Percentiles rank a stretch among this genome's conserved stretches.
phyloP scores from a whole-genome alignment of 176 grass and related monocot species.

The Zoysia japonica region DNA sequence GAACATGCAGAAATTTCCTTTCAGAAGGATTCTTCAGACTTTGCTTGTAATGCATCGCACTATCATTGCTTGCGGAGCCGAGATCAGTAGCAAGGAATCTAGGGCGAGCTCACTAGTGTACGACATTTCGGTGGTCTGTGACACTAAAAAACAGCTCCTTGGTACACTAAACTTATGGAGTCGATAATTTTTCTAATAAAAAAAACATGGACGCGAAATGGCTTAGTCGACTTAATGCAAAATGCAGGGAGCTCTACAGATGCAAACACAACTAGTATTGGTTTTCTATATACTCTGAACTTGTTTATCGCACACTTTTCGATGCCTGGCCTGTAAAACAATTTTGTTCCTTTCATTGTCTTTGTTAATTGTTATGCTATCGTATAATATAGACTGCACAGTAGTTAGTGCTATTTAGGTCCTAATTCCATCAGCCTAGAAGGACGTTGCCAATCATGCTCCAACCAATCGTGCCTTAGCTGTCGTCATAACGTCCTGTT shows the following conservation, averaged over 20 bases:
- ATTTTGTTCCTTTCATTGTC: not conserved
- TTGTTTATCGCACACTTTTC: too few relatives aligned
- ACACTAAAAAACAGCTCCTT: not conserved
- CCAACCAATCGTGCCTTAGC: slow-evolving; percentile 3
- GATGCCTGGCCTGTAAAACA: not conserved
- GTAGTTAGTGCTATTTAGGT: not conserved
- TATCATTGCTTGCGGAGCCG: slow-evolving; percentile 23
- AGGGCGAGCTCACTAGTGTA: slow-evolving; percentile 24
- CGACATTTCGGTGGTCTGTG: slow-evolving; percentile 34
- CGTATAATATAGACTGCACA: not conserved
- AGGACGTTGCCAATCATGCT: not conserved
- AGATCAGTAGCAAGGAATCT: slow-evolving; percentile 42
- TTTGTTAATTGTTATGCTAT: not conserved
- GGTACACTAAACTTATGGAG: not conserved
- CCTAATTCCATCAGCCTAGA: slow-evolving; percentile 15
- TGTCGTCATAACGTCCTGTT: slow-evolving; percentile 3
- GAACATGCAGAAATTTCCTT: not conserved
- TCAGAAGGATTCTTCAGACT: slow-evolving; percentile 15
- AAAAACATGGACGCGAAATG: not conserved
- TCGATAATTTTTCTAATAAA: not conserved
- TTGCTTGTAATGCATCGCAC: slow-evolving; percentile 4
- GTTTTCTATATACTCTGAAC: not conserved
- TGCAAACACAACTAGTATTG: not conserved
- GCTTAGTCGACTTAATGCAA: not conserved
- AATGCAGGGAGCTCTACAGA: not conserved